Evolutionary conservation across 306 rosid species (phyloP).

Genomic region (Cicer arietinum): DNA sequence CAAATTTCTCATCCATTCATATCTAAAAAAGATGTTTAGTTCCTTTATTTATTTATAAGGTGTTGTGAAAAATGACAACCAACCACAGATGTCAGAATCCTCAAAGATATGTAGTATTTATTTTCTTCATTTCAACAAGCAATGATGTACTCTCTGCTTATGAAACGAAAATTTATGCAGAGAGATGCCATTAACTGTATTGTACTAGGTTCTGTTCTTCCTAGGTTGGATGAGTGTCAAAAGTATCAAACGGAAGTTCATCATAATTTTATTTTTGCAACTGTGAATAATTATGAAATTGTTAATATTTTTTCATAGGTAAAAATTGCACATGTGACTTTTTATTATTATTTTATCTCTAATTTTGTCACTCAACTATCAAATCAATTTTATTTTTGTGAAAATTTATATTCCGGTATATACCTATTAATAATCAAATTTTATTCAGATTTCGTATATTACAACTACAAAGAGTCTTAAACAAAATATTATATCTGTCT

Average conservation of each 20-base stretch:
- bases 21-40: slow-evolving; percentile 40
- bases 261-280: neutral
- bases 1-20: slow-evolving; percentile 54
- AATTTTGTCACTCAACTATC: too few relatives aligned
- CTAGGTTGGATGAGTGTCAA: neutral
- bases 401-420: too few relatives aligned
- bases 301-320: too few relatives aligned
- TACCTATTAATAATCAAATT: too few relatives aligned
- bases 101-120: slow-evolving; percentile 18
- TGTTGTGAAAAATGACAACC: slow-evolving; percentile 51
- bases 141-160: slow-evolving; percentile 34
- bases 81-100: slow-evolving; percentile 48
- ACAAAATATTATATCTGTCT: too few relatives aligned
- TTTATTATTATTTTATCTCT: too few relatives aligned
- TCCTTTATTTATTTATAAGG: slow-evolving; percentile 38
- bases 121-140: slow-evolving; percentile 22
- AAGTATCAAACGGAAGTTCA: slow-evolving; percentile 15
- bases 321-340: too few relatives aligned
- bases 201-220: neutral
- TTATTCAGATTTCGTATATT: too few relatives aligned
- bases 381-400: too few relatives aligned
- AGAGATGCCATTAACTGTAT: slow-evolving; percentile 20
- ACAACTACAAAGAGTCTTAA: too few relatives aligned
- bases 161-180: slow-evolving; percentile 26
- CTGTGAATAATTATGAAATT: too few relatives aligned